These are phyloP conservation scores for Plicaturopsis crispa DNA, from an alignment of 768 basidiomycete genomes.

Conservation along the genomic window DNA sequence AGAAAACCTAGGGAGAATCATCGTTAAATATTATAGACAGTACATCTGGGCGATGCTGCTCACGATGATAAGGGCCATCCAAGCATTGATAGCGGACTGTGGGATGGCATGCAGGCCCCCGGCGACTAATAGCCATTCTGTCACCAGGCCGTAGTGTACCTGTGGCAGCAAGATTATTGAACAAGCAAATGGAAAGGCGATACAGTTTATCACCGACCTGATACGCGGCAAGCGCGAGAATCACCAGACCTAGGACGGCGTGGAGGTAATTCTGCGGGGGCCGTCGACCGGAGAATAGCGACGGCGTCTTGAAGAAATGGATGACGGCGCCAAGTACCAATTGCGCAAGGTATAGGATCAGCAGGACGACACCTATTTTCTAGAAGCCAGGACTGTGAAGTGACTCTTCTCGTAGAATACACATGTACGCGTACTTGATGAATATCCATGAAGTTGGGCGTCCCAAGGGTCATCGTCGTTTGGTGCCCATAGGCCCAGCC, in stretches of 20 bases:
- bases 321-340: constrained; percentile 38
- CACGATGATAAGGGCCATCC: constrained; percentile 37
- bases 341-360: constrained; percentile 48
- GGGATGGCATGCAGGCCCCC: constrained; percentile 29
- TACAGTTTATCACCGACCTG: constrained; percentile 17
- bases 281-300: constrained; percentile 30
- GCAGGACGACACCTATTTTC: constrained; percentile 43
- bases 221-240: constrained; percentile 45
- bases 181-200: not conserved
- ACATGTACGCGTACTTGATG: constrained; percentile 21
- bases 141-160: constrained; percentile 43
- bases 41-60: constrained; percentile 5
- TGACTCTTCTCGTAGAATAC: not conserved
- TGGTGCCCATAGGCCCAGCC: constrained; percentile 39
- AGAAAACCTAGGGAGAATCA: constrained; percentile 14
- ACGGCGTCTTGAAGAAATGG: constrained; percentile 41
- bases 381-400: constrained; percentile 17
- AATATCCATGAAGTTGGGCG: constrained; percentile 30
- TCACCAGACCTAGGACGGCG: constrained; percentile 42
- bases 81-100: constrained; percentile 32
- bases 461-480: constrained; percentile 20
- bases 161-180: constrained; percentile 16
- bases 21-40: not conserved
- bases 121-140: constrained; percentile 30
- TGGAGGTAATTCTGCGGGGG: constrained; percentile 36